A percentile compares a stretch with the other conserved stretches of the same genome.
Evolutionary conservation across 257 asterid species (phyloP).

Genomic region (Salvia miltiorrhiza): DNA sequence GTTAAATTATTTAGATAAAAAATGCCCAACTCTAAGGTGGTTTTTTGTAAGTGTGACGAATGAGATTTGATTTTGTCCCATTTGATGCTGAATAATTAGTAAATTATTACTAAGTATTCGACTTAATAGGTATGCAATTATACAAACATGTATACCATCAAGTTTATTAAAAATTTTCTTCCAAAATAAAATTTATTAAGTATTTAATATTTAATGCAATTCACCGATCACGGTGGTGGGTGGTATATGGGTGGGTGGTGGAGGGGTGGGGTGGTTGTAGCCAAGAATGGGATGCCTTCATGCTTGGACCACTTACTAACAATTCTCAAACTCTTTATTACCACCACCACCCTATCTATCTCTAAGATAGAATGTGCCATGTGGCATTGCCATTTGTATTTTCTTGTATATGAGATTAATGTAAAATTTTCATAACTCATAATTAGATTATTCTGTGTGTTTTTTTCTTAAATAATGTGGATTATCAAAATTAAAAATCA

Average conservation of each 20-base stretch:
- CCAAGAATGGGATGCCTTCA: slow-evolving; percentile 6
- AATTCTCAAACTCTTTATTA: slow-evolving; percentile 25
- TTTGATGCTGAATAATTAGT: too few relatives aligned
- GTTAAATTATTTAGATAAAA: background rate
- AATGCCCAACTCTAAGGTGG: background rate
- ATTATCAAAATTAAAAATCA: background rate
- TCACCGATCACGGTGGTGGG: background rate
- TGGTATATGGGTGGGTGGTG: too few relatives aligned
- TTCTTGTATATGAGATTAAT: background rate
- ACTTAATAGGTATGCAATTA: too few relatives aligned
- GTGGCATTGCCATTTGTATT: slow-evolving; percentile 17
- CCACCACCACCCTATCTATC: slow-evolving; percentile 29
- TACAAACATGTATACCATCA: too few relatives aligned
- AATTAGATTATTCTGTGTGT: background rate
- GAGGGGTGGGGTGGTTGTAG: background rate
- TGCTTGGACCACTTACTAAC: slow-evolving; percentile 43
- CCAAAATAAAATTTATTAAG: too few relatives aligned
- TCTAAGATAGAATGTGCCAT: slow-evolving; percentile 35
- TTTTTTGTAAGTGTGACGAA: too few relatives aligned
- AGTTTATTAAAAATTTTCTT: too few relatives aligned
- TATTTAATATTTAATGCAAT: background rate
- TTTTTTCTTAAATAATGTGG: background rate
- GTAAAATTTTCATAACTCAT: background rate
- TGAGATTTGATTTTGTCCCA: too few relatives aligned
- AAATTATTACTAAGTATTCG: too few relatives aligned